A percentile compares a stretch with the other conserved stretches of the same genome.
Conservation (phyloP, 495 filamentous ascomycete genomes). For the Coniosporium apollinis region DNA sequence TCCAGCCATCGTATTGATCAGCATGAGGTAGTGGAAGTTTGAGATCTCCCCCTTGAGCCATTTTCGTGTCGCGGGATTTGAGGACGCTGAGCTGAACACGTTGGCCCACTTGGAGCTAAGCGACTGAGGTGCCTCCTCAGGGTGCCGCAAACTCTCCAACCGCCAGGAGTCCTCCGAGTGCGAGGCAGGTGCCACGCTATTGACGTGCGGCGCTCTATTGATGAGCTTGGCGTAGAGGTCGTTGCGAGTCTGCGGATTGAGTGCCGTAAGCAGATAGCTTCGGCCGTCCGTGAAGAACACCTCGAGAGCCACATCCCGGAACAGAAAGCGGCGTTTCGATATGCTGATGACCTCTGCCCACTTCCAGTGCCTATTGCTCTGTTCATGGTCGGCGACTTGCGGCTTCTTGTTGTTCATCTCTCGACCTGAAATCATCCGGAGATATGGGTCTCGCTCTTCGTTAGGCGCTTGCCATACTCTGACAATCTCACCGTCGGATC, state of each 20-base stretch:
- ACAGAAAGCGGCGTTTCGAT: constrained; percentile 90
- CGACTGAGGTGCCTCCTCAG: constrained; percentile 65
- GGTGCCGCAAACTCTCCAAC: constrained; percentile 64
- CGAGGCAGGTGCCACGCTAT: constrained; percentile 25
- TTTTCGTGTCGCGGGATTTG: constrained; percentile 70
- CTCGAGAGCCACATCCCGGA: constrained; percentile 88
- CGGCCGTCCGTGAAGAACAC: constrained; percentile 93
- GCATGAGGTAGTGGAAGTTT: constrained; percentile 97
- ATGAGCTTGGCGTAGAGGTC: constrained; percentile 59
- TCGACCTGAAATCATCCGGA: constrained; percentile 75
- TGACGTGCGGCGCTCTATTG: constrained; percentile 62
- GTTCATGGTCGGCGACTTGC: constrained; percentile 37
- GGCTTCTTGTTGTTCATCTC: constrained; percentile 39
- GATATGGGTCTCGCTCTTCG: constrained; percentile 88
- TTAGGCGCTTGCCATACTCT: constrained; percentile 84
- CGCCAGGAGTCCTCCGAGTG: constrained; percentile 65
- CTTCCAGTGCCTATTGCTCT: constrained; percentile 77
- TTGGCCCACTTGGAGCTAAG: constrained; percentile 87
- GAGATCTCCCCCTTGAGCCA: constrained; percentile 93
- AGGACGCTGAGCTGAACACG: constrained; percentile 60
- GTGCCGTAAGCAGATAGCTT: constrained; percentile 80
- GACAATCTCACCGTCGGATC: constrained; percentile 87
- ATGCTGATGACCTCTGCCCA: constrained; percentile 91
- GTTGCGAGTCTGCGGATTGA: constrained; percentile 54
- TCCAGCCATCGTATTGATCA: constrained; percentile 92